Conservation (phyloP, 345 rosid species). For the Turritis glabra region DNA sequence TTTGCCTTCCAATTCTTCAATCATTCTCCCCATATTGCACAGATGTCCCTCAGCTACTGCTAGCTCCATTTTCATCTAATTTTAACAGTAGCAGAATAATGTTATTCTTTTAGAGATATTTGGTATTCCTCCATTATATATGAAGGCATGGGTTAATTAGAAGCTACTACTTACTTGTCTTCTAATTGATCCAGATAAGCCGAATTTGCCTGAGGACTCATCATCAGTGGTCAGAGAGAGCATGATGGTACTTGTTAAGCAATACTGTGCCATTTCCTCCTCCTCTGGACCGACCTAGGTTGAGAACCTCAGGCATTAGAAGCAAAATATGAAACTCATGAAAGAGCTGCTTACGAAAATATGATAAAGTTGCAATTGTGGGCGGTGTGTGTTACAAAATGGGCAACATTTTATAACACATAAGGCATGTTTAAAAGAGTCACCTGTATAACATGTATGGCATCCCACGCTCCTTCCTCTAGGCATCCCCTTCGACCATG, state of each 20-base stretch:
- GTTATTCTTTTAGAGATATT: not conserved
- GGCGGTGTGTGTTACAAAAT: conserved; percentile 4
- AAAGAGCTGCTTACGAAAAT: not conserved
- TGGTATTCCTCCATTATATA: not conserved
- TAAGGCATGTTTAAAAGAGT: conserved; percentile 12
- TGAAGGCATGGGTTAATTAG: not conserved
- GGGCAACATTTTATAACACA: not conserved
- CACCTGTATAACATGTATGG: conserved; percentile 95
- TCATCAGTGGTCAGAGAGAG: conserved; percentile 87
- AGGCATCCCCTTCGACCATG: conserved; percentile 94
- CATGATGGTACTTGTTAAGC: conserved; percentile 97
- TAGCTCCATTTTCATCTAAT: conserved; percentile 87
- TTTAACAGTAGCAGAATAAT: conserved; percentile 5
- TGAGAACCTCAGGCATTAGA: conserved; percentile 4
- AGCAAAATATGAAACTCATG: not conserved
- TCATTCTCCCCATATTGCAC: conserved; percentile 98
- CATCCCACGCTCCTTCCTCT: conserved; percentile 99
- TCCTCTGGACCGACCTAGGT: conserved; percentile 87
- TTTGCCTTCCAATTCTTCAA: conserved; percentile 97
- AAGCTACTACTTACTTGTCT: conserved; percentile 65
- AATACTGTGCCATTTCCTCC: conserved; percentile 74
- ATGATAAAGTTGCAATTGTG: not conserved
- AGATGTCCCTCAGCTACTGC: conserved; percentile 88
- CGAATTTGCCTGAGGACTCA: conserved; percentile 75
- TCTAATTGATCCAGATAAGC: conserved; percentile 93